Evolutionary conservation across 164 flowering plant genomes (phyloP).

Genomic region (Stephania cephalantha): DNA sequence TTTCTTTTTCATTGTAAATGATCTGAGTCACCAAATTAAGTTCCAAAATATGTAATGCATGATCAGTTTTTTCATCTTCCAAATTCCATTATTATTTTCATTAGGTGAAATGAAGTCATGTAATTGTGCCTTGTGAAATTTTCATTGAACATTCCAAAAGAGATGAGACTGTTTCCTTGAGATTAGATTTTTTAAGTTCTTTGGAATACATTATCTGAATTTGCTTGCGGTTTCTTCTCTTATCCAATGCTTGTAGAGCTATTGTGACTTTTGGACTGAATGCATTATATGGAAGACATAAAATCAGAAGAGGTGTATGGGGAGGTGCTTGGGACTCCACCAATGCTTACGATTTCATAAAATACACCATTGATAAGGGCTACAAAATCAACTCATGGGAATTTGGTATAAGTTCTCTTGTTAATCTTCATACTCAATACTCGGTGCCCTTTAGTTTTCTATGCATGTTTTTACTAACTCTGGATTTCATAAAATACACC

Average conservation of each 20-base stretch:
- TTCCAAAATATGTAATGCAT: neutral
- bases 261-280: constrained; percentile 81
- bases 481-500: too few species aligned
- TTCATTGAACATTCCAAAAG: neutral
- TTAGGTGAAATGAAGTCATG: neutral
- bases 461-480: constrained; percentile 2
- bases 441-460: neutral
- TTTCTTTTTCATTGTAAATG: neutral
- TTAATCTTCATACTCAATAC: neutral
- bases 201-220: neutral
- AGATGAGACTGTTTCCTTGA: neutral
- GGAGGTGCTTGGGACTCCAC: constrained; percentile 72
- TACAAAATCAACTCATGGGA: constrained; percentile 85
- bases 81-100: neutral
- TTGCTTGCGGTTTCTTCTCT: neutral
- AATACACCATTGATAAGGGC: constrained; percentile 72
- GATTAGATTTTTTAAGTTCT: neutral
- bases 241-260: constrained; percentile 43
- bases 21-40: neutral
- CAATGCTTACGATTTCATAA: constrained; percentile 59
- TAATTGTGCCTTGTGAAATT: neutral
- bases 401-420: constrained; percentile 45
- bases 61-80: neutral
- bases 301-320: constrained; percentile 35
- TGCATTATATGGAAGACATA: constrained; percentile 75